Base-by-base conservation (phyloP, 306 rosid genomes). In the Glycine tomentella region DNA sequence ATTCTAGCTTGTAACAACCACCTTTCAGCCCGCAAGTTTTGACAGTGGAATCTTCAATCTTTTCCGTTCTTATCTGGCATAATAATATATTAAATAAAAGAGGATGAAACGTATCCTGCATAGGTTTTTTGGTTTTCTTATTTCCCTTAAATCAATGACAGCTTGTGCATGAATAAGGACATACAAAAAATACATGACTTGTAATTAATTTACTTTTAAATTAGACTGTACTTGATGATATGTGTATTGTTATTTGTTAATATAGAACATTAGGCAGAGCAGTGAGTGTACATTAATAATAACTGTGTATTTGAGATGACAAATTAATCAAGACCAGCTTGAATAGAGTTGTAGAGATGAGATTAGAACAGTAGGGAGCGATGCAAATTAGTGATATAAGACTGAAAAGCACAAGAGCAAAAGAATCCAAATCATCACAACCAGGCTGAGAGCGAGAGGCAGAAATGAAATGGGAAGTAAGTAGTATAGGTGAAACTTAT, bases 351-450 rank as follows among this genome's bases (percentile, higher is more conserved):
- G n/a, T n/a, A n/a, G 61, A 67, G 67, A 66, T 73, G 55, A 81
- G 53, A 31, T 12, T 7, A 58, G 75, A 50, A 9, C 3, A 51
- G 67, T 49, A 67, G 45, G 55, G 7, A n/a, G 15, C 2, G 61
- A 61, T 16, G 82, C 34, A 65, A 13, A 80, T 68, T 68, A 72
- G 66, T 25, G 31, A 80, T 72, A 82, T 14, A 74, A 68, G 80
- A 59, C 48, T 80, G 85, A 74, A 85, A 77, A 76, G 82, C 72
- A 80, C 63, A n/a, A 76, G 69, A 83, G 81, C 45, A 82, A 78
- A 83, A 81, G 81, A 85, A 84, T 87, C 80, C 80, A 84, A 85
- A 87, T 73, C 63, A 84, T 84, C 86, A 84, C 44, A 80, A 82
- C 77, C 9, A 85, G 61, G 82, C 55, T 61, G 63, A 65, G 87